phyloP scores from a whole-genome alignment of 495 filamentous ascomycete species.

The Apiosordaria backusii region DNA sequence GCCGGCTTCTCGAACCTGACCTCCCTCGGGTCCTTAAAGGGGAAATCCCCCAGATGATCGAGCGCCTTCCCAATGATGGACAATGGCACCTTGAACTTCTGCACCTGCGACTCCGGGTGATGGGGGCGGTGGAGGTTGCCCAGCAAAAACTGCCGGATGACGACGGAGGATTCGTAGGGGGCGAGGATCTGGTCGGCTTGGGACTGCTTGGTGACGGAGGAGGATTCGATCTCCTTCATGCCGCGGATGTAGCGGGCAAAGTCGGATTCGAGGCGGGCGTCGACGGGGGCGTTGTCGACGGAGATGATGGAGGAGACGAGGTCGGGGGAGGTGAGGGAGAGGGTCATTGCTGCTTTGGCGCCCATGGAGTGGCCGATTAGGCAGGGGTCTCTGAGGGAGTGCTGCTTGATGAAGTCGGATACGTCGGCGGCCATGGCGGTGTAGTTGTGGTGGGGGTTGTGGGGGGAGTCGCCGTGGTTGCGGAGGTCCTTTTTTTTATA shows the following conservation, averaged over 20 bases:
- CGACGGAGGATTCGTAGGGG: conserved; percentile 71
- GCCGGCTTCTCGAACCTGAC: conserved; percentile 69
- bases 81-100: conserved; percentile 49
- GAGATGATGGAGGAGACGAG: conserved; percentile 67
- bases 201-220: conserved; percentile 59
- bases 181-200: conserved; percentile 79
- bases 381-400: conserved; percentile 64
- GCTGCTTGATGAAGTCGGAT: conserved; percentile 70
- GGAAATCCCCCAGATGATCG: conserved; percentile 76
- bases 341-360: conserved; percentile 89
- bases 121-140: conserved; percentile 69
- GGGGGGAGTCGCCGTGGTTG: conserved; percentile 90
- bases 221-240: conserved; percentile 76
- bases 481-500: conserved; percentile 62
- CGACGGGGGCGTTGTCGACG: conserved; percentile 91
- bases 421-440: conserved; percentile 82
- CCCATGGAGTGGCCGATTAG: conserved; percentile 98
- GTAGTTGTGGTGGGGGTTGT: conserved; percentile 76
- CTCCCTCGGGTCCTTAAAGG: conserved; percentile 62
- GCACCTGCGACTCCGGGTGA: conserved; percentile 9
- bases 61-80: conserved; percentile 35
- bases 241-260: conserved; percentile 81
- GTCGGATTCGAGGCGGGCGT: conserved; percentile 64
- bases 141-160: conserved; percentile 86
- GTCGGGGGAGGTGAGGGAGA: conserved; percentile 66